Evolutionary conservation across 371 early-diverging fungal genomes (phyloP), one percentile per base, ranked within the genome.

Genomic region (Syncephalastrum racemosum): DNA sequence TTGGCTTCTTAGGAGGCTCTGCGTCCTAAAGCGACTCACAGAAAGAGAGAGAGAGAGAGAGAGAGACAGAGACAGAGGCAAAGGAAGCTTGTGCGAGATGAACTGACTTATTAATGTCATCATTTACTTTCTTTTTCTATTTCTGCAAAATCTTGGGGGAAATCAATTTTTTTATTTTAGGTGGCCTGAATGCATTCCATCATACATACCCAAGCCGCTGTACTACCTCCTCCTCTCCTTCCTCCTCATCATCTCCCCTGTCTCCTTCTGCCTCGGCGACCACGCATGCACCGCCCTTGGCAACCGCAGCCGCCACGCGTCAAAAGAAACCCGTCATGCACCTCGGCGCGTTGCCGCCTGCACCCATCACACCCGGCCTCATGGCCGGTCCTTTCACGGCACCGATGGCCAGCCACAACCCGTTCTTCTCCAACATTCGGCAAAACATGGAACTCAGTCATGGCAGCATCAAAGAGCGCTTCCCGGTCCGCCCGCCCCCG

Each of bases 391-490:
- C 74, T 1, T 72, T 72, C 43, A 72, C 75, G 15, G 73, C 80
- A 8, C 73, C 72, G 1, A 70, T 77, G 25, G 66, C 68, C 36
- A 58, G 66, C 22, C 67, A 69, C 31, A 71, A 71, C 58, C 72
- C 72, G 7, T 71, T 71, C 25, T 71, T 71, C 50, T 58, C 73
- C 22, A 69, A 69, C 45, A 69, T 73, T 55, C 64, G 70, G 42
- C 70, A 69, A 53, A 67, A 67, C 40, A 54, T 65, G 55, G 73
- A 69, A 48, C 51, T 69, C 22, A 54, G 47, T 18, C 62, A 63
- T 60, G 59, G 57, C 22, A 47, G 60, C 27, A 69, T 66, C 23
- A 61, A 57, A 16, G 67, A 73, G 45, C 63, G 59, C 24, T 66
- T 73, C 42, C 54, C 64, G 4, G 47, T 67, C 5, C 64, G 69